Evolutionary conservation across 805 yeast genomes (phyloP), one percentile per base, ranked within the genome.

Genomic region (Lipomyces sp.): DNA sequence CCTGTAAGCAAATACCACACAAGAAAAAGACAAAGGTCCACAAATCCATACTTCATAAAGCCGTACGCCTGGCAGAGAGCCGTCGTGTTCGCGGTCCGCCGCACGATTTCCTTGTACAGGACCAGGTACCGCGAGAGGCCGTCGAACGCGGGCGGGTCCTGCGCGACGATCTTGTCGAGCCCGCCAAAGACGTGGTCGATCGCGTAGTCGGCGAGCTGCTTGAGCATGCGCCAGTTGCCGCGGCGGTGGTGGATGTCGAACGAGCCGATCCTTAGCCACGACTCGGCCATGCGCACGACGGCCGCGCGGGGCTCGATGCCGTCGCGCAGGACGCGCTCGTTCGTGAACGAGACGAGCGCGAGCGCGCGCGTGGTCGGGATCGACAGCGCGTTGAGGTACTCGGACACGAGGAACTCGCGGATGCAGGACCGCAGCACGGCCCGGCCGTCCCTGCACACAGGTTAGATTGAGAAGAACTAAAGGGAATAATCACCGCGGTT

Each of bases 391-490:
- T 84, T 67, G 45, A 93, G 70, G 24, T 47, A 80, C 63, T 93
- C 98, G 3, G 93, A 83, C 1, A 86, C 84, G 43, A 91, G 74
- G 53, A 86, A 90, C 65, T 91, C 98, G 32, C 98, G 74, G 33
- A 93, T 80, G 41, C 95, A 82, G 1, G 97, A 88, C 54, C 96
- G 70, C 29, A 91, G 62, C 4, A 89, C 95, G 0, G 98, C 97
- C 63, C 87, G 88, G 3, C 98, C 98, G 69, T 91, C 98, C 14
- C 56, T 51, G 23, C 2, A 26, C 13, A n/a, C 11, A 14, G 8
- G 23, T 45, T 34, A 43, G 33, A n/a, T n/a, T n/a, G n/a, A 11
- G 35, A 22, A 32, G 22, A 11, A 39, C 56, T n/a, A n/a, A n/a
- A n/a, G n/a, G n/a, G n/a, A n/a, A n/a, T n/a, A n/a, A n/a, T n/a